Base-by-base conservation (phyloP, 768 basidiomycete genomes). In the Nidularia pulvinata region DNA sequence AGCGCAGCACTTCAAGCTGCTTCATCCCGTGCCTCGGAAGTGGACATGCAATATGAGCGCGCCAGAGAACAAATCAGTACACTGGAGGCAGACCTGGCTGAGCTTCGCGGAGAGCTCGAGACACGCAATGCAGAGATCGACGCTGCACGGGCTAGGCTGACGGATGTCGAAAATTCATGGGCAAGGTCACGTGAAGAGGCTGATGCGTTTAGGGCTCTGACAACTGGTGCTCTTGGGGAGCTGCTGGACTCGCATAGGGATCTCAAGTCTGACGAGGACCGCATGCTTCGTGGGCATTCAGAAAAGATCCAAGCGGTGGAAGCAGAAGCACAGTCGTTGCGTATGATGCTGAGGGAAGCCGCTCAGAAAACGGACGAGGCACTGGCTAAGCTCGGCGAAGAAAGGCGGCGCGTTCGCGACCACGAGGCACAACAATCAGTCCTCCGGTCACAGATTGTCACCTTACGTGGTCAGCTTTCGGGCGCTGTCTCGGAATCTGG, bases 141-240 rank as follows among this genome's bases (percentile, higher is more conserved):
- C 56, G 69, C 83, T 7, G 77, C 86, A 5, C 81, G 83, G 45
- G 71, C 77, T 7, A 78, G 88, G 51, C 71, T 95, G 43, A 75
- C 81, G 25, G 92, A 95, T 51, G 86, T 88, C 43, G 95, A 97
- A 72, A 93, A 90, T 64, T 85, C 89, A 7, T 97, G 94, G 88
- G 83, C 90, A 25, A 91, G 93, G 68, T 93, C 93, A 43, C 85
- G 94, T 11, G 90, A 95, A 71, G 94, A 98, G 74, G 93, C 94
- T 2, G 95, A 97, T 67, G 85, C 89, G 1, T 86, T 95, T 68
- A 79, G 94, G 51, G 88, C 90, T 19, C 74, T 94, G 49, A 95
- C 95, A 2, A 96, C 93, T 2, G 85, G 88, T 46, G 82, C 88
- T 61, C 80, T 97, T 2, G 94, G 93, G 22, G 85, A 95, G 65